Base-by-base conservation (phyloP, 495 filamentous ascomycete species). In the Massariosphaeria phaeospora region DNA sequence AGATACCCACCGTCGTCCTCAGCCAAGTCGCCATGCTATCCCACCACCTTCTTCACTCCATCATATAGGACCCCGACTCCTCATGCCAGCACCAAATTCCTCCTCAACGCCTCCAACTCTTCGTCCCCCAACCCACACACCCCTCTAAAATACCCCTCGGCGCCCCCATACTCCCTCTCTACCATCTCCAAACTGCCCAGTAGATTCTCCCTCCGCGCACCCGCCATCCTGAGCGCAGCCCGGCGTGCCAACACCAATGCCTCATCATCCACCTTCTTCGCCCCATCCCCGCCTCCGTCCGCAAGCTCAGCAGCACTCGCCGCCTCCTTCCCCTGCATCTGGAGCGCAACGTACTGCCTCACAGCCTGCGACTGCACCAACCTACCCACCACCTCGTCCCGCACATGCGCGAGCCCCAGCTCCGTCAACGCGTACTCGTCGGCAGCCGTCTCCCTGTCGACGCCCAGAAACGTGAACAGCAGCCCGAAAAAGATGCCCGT, bases 121-220 rank as follows among this genome's bases (percentile, higher is more conserved):
- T 76, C 75, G 30, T 64, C 67, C 5, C 74, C 73, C 18, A 85
- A 67, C 18, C 77, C 70, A 63, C 76, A 76, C 25, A 76, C 62
- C n/a, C 72, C 66, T 46, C 71, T 55, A 36, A 83, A 57, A 64
- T 83, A 85, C 29, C 59, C 57, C 65, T 83, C 81, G 17, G 74
- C 75, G 12, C 79, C 74, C 8, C 81, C 82, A 64, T 76, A 80
- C 56, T 70, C 72, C 40, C 71, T 67, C 21, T 72, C 67, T 23
- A 85, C 62, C 61, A 76, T 72, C 48, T 67, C 62, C 17, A 85
- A 51, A 4, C 75, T 76, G 18, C 63, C 66, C 20, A 81, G 35
- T 80, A 86, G 84, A 55, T 43, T 60, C 48, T 66, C 55, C 56
- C 45, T 57, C 51, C 41, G 50, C 25, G 53, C 66, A 10, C 71